Base-by-base conservation (phyloP, 495 filamentous ascomycete species). In the Sporormia fimetaria region DNA sequence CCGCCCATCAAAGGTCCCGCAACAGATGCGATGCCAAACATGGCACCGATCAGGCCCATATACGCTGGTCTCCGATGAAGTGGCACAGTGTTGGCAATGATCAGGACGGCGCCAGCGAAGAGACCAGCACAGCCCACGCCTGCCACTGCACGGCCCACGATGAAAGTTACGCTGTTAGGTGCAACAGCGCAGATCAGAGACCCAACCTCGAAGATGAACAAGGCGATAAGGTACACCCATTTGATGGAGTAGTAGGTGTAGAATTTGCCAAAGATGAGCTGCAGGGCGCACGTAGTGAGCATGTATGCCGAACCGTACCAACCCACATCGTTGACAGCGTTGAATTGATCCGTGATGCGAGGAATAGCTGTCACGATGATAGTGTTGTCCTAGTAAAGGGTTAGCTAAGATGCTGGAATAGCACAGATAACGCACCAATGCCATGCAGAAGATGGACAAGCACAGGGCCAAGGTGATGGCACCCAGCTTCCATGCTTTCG, bases 321-420 rank as follows among this genome's bases (percentile, higher is more conserved):
- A 33, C 81, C 83, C 0, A 92, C 78, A 52, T 88, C 83, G 14
- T 69, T 63, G 2, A 90, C 61, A 9, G 79, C 74, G 21, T 81
- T 66, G 60, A 90, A 92, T 30, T 82, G 60, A 56, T 85, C 78
- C 0, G 83, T 87, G 42, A 92, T 90, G 35, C 74, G 75, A 7
- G 84, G 84, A 38, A 88, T 87, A 12, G 84, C 84, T 0, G 83
- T 88, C 9, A 81, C 78, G 37, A 92, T 83, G 48, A 90, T 88
- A 5, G 83, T 83, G 47, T 81, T 79, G 56, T 81, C 77, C 41
- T 52, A 17, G 37, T 29, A 31, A 10, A 43, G 28, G 1, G 15
- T 48, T 46, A 42, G 32, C 44, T 33, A 17, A 39, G 12, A 20
- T 16, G 33, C 18, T 33, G n/a, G n/a, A n/a, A n/a, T n/a, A n/a